phyloP scores from a whole-genome alignment of 306 rosid species.

The Canavalia gladiata region DNA sequence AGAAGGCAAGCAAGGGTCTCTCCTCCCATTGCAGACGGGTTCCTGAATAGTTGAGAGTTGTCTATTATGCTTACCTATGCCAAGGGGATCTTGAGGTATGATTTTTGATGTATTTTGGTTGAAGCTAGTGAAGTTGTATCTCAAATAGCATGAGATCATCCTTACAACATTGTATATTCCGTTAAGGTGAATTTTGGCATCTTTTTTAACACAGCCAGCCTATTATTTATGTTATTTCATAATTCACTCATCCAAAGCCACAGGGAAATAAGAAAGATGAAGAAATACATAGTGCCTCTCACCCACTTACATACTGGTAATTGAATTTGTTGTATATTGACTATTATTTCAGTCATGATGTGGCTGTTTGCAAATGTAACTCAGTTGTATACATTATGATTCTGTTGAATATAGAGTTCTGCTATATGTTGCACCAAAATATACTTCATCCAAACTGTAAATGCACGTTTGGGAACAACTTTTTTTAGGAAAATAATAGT shows the following conservation, averaged over 20 bases:
- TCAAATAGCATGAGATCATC: conserved; percentile 52
- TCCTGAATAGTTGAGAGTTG: conserved; percentile 48
- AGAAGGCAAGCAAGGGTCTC: conserved; percentile 74
- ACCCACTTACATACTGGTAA: conserved; percentile 49
- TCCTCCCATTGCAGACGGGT: conserved; percentile 69
- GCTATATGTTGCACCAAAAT: conserved; percentile 44
- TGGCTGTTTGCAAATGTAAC: conserved; percentile 63
- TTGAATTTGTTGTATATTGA: conserved; percentile 67
- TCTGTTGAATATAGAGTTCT: conserved; percentile 50
- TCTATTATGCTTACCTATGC: conserved; percentile 42
- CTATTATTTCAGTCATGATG: conserved; percentile 55
- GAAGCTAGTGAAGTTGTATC: conserved; percentile 57
- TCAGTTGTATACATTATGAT: conserved; percentile 54
- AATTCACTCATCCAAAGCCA: conserved; percentile 49
- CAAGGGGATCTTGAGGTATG: conserved; percentile 49
- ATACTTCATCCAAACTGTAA: conserved; percentile 23
- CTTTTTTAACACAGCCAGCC: conserved; percentile 56
- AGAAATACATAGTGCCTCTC: conserved; percentile 55
- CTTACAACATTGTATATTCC: conserved; percentile 67
- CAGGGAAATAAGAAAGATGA: conserved; percentile 44
- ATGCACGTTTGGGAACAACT: no score
- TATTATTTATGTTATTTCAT: conserved; percentile 53
- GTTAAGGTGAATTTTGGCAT: conserved; percentile 60
- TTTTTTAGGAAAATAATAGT: no score
- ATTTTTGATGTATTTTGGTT: conserved; percentile 42